Conservation (phyloP, 371 early-diverging fungal genomes). For the Mortierella sp. region DNA sequence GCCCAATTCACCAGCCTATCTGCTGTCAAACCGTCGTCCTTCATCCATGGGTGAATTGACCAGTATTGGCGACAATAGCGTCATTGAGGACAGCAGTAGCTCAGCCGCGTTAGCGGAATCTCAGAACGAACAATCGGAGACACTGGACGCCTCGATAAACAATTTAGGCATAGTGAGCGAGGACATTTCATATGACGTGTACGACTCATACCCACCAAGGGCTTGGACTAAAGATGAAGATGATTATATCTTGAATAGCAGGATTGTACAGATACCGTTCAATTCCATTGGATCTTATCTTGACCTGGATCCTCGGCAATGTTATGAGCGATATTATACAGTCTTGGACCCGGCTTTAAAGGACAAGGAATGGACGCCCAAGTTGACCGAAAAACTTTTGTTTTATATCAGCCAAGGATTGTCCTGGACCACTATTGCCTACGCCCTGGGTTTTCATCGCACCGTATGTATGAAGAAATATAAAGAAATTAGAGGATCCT, state of each 20-base stretch:
- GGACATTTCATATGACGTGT: constrained; percentile 16
- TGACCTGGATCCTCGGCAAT: constrained; percentile 5
- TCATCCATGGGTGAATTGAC: neutral
- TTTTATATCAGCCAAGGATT: constrained; percentile 43
- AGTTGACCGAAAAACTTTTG: constrained; percentile 15
- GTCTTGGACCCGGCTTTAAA: constrained; percentile 7
- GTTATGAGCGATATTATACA: constrained; percentile 19
- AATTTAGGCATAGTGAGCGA: constrained; percentile 11
- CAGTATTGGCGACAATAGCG: neutral
- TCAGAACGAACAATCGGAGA: neutral
- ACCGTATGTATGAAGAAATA: constrained; percentile 28
- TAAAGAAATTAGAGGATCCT: constrained; percentile 9
- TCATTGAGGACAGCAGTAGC: neutral
- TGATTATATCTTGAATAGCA: constrained; percentile 4
- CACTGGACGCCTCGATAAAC: neutral
- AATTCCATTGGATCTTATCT: constrained; percentile 18
- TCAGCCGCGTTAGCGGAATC: neutral
- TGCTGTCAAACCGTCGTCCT: constrained; percentile 16
- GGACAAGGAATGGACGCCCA: constrained; percentile 30
- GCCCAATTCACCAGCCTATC: constrained; percentile 25
- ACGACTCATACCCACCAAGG: neutral
- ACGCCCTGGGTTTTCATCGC: constrained; percentile 26
- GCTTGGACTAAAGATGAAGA: constrained; percentile 46
- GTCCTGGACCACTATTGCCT: constrained; percentile 28
- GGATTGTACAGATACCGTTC: constrained; percentile 13